Evolutionary conservation across 1,284 basidiomycete genomes (phyloP), one percentile per base, ranked within the genome.

Genomic region (Ceraceosorus guamensis): DNA sequence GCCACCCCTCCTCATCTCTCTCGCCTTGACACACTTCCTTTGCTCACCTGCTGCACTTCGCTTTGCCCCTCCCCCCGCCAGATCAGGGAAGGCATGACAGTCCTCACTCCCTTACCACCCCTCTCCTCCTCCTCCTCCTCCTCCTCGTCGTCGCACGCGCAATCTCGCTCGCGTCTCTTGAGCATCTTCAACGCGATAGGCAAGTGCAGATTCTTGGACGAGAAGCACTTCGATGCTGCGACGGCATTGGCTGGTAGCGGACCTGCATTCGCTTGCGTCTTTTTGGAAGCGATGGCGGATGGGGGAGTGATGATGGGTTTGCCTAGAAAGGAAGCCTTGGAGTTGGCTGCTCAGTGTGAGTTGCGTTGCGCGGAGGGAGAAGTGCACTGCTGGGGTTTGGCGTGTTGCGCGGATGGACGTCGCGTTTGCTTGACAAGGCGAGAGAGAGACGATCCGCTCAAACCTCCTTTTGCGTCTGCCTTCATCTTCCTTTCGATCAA

Each of bases 231-330:
- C 73, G 93, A 99, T 78, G 93, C 92, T 3, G 95, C 90, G 74
- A 99, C 95, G 0, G 95, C 95, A 7, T 81, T 99, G 4, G 91
- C 89, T 14, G 95, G 92, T 1, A 91, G 89, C 7, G 95, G 95
- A 0, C 95, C 95, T 34, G 95, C 95, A 0, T 98, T 99, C 77
- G 91, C 90, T 1, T 91, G 90, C 65, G 86, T 98, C 48, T 92
- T 98, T 70, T 81, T 99, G 59, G 95, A 99, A 78, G 93, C 95
- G 0, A 96, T 99, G 91, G 87, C 91, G 2, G 95, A 98, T 77
- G 95, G 95, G 35, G 95, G 91, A 34, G 95, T 98, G 46, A 98
- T 99, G 95, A 98, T 98, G 95, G 95, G 95, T 32, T 80, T 99
- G 48, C 95, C 95, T 2, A 82, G 95, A 60, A 83, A 85, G 0